These are phyloP conservation scores for Castanospermum australe DNA, from an alignment of 306 rosid genomes.

Conservation along the genomic window DNA sequence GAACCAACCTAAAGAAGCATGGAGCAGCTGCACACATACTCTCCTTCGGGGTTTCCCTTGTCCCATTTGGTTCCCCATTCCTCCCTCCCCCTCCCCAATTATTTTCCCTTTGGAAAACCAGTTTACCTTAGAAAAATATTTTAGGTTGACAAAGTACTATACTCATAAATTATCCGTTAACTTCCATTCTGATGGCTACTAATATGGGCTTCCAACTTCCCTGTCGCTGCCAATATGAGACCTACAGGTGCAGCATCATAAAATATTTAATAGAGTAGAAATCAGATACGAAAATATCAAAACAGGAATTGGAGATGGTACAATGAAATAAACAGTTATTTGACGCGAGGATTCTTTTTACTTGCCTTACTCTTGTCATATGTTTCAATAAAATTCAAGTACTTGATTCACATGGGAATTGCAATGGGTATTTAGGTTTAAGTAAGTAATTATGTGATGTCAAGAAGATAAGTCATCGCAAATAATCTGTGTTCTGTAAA, in stretches of 20 bases:
- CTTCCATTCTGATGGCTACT: slow-evolving; percentile 56
- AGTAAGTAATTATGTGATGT: not conserved
- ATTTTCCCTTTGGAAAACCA: slow-evolving; percentile 10
- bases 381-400: slow-evolving; percentile 1
- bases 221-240: slow-evolving; percentile 83
- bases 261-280: not conserved
- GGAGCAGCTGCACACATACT: slow-evolving; percentile 5
- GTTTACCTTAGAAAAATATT: slow-evolving; percentile 27
- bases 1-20: slow-evolving; percentile 20
- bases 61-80: slow-evolving; percentile 20
- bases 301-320: not conserved
- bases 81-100: slow-evolving; percentile 1
- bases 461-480: not conserved
- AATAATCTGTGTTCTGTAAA: not conserved
- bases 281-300: slow-evolving; percentile 1
- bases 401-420: slow-evolving; percentile 15
- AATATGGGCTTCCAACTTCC: slow-evolving; percentile 67
- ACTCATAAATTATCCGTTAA: slow-evolving; percentile 24
- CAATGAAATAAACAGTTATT: not conserved
- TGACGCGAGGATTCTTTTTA: not conserved
- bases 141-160: not conserved
- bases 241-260: slow-evolving; percentile 51
- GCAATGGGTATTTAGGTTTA: not conserved
- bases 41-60: slow-evolving; percentile 1
- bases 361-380: not conserved